phyloP scores from a whole-genome alignment of 352 stramenopile species.

The Globisporangium cylindrosporum region DNA sequence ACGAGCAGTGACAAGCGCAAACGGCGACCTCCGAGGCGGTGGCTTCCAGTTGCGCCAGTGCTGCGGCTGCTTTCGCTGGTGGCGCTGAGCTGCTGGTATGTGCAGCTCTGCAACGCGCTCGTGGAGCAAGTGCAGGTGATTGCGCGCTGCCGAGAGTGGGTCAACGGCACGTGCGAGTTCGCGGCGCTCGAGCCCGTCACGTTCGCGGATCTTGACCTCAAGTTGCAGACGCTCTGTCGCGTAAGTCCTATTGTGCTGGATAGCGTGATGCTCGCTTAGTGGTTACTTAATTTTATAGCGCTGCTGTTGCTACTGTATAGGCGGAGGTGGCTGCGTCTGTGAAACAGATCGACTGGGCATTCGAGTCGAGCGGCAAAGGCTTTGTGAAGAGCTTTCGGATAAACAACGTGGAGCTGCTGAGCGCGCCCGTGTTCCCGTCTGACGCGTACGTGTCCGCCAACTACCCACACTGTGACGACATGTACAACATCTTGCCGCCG shows the following conservation, averaged over 20 bases:
- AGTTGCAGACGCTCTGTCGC: constrained; percentile 72
- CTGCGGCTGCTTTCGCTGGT: not conserved
- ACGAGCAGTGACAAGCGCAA: constrained; percentile 23
- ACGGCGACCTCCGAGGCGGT: constrained; percentile 1
- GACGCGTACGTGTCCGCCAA: constrained; percentile 61
- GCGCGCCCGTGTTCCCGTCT: constrained; percentile 49
- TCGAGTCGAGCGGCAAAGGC: constrained; percentile 39
- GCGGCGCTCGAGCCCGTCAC: constrained; percentile 41
- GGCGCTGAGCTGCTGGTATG: not conserved
- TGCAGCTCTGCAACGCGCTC: constrained; percentile 20
- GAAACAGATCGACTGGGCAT: constrained; percentile 82
- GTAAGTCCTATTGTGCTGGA: constrained; percentile 23
- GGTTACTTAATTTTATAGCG: constrained; percentile 1
- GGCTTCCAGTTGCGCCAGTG: not conserved
- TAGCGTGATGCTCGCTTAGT: not conserved
- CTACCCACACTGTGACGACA: constrained; percentile 84
- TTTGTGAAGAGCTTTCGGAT: constrained; percentile 59
- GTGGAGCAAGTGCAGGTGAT: constrained; percentile 63
- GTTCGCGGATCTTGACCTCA: constrained; percentile 42
- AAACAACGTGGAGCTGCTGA: constrained; percentile 62
- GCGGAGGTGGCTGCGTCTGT: constrained; percentile 71
- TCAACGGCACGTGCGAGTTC: constrained; percentile 52
- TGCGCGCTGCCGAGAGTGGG: constrained; percentile 54
- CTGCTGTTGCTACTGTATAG: constrained; percentile 20
- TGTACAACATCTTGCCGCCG: constrained; percentile 81